Evolutionary conservation across 2,329 filamentous ascomycete species (phyloP).

Genomic region (Fusarium subtropicale): DNA sequence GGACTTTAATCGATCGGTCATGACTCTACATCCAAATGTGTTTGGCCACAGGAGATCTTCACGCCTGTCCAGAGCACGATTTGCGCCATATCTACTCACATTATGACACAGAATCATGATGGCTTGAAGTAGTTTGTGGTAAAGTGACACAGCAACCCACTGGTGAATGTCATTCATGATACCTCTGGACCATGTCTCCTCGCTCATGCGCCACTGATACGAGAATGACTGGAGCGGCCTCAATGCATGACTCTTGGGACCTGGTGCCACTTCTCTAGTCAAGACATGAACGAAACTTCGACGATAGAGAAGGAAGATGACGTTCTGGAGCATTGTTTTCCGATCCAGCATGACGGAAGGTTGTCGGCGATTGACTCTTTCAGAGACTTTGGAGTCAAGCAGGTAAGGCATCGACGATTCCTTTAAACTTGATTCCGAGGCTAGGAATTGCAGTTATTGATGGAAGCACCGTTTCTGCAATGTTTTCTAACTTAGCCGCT

Average conservation of each 20-base stretch:
- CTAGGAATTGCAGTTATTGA: not conserved
- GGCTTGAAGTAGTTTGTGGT: slow-evolving; percentile 34
- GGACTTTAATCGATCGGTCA: slow-evolving; percentile 9
- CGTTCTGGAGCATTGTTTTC: slow-evolving; percentile 17
- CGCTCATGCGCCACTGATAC: slow-evolving; percentile 31
- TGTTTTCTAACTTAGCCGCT: slow-evolving; percentile 21
- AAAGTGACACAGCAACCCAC: slow-evolving; percentile 33
- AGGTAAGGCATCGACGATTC: slow-evolving; percentile 1
- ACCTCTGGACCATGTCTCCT: slow-evolving; percentile 34
- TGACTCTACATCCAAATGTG: slow-evolving; percentile 10
- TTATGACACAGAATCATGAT: slow-evolving; percentile 39
- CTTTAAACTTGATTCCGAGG: slow-evolving; percentile 2
- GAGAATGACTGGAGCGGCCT: slow-evolving; percentile 29
- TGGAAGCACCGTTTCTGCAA: slow-evolving; percentile 8
- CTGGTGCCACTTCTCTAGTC: not conserved
- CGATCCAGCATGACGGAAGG: slow-evolving; percentile 10
- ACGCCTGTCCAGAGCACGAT: not conserved
- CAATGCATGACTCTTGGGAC: slow-evolving; percentile 13
- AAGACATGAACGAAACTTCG: slow-evolving; percentile 8
- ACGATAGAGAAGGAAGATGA: slow-evolving; percentile 17
- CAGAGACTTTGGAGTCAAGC: slow-evolving; percentile 10
- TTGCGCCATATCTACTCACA: slow-evolving; percentile 10
- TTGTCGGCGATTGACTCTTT: slow-evolving; percentile 15
- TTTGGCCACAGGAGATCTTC: slow-evolving; percentile 11
- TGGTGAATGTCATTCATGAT: slow-evolving; percentile 38